A percentile compares a stretch with the other conserved stretches of the same genome.
phyloP scores from a whole-genome alignment of 1,139 yeast species.

The Debaryomyces sp. region DNA sequence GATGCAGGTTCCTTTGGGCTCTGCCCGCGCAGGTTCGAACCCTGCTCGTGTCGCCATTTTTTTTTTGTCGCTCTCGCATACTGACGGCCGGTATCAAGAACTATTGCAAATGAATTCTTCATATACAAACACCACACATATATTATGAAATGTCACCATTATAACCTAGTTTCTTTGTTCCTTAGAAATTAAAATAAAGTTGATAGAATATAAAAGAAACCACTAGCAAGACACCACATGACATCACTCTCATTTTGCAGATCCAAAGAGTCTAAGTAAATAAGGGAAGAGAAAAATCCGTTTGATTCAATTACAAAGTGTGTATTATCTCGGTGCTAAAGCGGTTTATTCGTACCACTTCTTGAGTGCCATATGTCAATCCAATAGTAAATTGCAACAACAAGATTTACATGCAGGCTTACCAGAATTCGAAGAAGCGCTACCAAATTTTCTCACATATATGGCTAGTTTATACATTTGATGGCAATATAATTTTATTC shows the following conservation, averaged over 20 bases:
- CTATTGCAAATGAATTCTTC: too few relatives aligned
- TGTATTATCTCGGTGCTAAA: background rate
- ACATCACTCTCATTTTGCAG: too few relatives aligned
- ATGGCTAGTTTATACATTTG: background rate
- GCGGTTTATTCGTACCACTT: background rate
- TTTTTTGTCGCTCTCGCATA: slow-evolving; percentile 15
- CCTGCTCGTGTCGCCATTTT: slow-evolving; percentile 52
- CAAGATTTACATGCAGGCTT: background rate
- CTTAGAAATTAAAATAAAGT: too few relatives aligned
- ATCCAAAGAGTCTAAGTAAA: too few relatives aligned
- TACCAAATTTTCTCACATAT: background rate
- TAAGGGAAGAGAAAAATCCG: too few relatives aligned
- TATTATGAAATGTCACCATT: too few relatives aligned
- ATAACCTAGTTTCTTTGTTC: too few relatives aligned
- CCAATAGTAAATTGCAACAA: background rate
- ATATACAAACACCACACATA: too few relatives aligned
- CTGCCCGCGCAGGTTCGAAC: slow-evolving; percentile 60
- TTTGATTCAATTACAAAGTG: too few relatives aligned
- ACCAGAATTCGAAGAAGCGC: background rate
- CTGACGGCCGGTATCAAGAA: too few relatives aligned
- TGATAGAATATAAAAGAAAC: too few relatives aligned
- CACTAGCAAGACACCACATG: too few relatives aligned
- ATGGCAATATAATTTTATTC: background rate
- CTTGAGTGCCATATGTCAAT: background rate
- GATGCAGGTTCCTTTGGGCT: slow-evolving; percentile 58